phyloP scores from a whole-genome alignment of 805 yeast species.

The Suhomyces canberraensis region DNA sequence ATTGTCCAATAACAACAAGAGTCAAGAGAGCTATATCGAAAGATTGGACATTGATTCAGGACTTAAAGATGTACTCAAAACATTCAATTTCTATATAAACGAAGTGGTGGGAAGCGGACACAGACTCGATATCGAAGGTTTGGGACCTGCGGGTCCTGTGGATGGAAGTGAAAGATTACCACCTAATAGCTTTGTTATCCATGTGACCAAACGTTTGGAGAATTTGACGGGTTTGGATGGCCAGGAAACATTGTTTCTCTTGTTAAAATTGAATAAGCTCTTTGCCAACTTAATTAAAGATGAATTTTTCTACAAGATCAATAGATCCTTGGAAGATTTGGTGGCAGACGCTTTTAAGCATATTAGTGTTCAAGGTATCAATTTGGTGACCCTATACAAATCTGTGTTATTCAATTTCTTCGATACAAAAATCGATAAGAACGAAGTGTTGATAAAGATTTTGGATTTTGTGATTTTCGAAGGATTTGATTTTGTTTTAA shows the following conservation, averaged over 20 bases:
- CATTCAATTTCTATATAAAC: conserved; percentile 29
- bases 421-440: conserved; percentile 7
- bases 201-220: conserved; percentile 17
- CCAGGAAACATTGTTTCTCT: conserved; percentile 30
- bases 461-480: conserved; percentile 39
- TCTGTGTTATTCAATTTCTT: conserved; percentile 19
- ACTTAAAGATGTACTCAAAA: conserved; percentile 24
- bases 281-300: conserved; percentile 23
- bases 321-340: conserved; percentile 35
- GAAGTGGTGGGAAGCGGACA: not conserved
- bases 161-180: conserved; percentile 9
- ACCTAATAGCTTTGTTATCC: conserved; percentile 21
- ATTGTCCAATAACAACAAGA: conserved; percentile 5
- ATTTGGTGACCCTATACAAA: conserved; percentile 20
- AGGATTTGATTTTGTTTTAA: conserved; percentile 35
- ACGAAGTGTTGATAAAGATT: conserved; percentile 9
- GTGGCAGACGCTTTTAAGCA: conserved; percentile 26
- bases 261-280: conserved; percentile 32
- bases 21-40: conserved; percentile 15
- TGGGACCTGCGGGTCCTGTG: conserved; percentile 3
- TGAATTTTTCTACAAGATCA: conserved; percentile 35
- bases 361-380: conserved; percentile 35
- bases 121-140: conserved; percentile 14
- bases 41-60: conserved; percentile 14
- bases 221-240: conserved; percentile 16